Base-by-base conservation (phyloP, 768 basidiomycete genomes). In the Myochromella boudieri region DNA sequence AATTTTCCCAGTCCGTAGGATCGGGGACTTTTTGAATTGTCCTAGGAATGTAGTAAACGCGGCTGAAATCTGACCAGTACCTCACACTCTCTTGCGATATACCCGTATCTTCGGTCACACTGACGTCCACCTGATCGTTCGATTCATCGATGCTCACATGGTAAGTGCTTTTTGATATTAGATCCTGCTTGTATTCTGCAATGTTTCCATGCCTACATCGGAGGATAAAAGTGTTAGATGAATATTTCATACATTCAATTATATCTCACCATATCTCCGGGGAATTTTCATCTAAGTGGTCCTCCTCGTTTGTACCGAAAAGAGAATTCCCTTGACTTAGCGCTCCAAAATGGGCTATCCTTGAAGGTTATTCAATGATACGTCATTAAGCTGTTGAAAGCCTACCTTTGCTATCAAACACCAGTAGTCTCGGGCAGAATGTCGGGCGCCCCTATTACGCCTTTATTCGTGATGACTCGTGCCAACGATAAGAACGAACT, bases 31-130 rank as follows among this genome's bases (percentile, higher is more conserved):
- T 71, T 57, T 89, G 85, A 9, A 87, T 60, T 12, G 82, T 80
- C 55, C 80, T 77, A 8, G 85, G 85, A 50, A 79, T 69, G 57
- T 83, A 85, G 60, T 76, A 80, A 18, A 84, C 72, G 36, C 80
- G 77, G 54, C 68, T 81, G 59, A 79, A 85, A 63, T 87, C 84
- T 11, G 85, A 84, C 84, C 84, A 87, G 60, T 75, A 85, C 42
- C 75, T 72, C 45, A 84, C 60, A 24, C 70, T 59, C 32, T 57
- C 56, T 38, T 54, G 54, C 15, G 44, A 38, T 39, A 32, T 24
- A 21, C 43, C 31, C 24, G 22, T 15, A 40, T 59, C 50, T 21
- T 47, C 33, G 17, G 41, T 22, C 11, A 37, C 38, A 26, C 46
- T 41, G 32, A 32, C 8, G 15, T 32, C 34, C 41, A 37, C 31